phyloP scores from a whole-genome alignment of 768 basidiomycete species.

The Albatrellus ellisii region DNA sequence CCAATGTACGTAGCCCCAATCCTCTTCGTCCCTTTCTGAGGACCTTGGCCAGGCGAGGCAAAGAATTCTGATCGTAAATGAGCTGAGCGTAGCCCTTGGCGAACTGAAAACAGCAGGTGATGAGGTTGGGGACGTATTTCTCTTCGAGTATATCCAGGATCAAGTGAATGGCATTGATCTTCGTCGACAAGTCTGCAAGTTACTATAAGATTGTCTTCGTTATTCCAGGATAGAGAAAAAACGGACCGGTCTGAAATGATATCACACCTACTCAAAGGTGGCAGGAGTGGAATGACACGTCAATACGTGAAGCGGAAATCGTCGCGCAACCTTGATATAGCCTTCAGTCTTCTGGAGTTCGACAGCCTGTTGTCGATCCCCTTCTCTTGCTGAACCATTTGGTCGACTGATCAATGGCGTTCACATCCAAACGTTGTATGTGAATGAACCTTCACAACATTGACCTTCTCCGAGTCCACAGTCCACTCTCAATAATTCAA shows the following conservation, averaged over 20 bases:
- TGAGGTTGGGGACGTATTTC: conserved; percentile 95
- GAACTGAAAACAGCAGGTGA: conserved; percentile 78
- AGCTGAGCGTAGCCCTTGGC: conserved; percentile 82
- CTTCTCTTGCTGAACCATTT: conserved; percentile 78
- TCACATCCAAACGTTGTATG: background rate
- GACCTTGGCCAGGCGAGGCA: conserved; percentile 91
- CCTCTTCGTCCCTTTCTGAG: conserved; percentile 85
- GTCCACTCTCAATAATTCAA: conserved; percentile 95
- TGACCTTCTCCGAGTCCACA: conserved; percentile 93
- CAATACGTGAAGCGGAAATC: conserved; percentile 90
- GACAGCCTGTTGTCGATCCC: conserved; percentile 79
- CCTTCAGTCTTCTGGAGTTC: conserved; percentile 76
- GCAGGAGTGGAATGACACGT: conserved; percentile 98
- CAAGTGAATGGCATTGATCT: conserved; percentile 83
- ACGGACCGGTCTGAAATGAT: conserved; percentile 91
- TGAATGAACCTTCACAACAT: conserved; percentile 61
- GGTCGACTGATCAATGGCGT: conserved; percentile 37
- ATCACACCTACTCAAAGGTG: conserved; percentile 98
- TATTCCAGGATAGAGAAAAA: background rate
- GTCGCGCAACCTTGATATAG: conserved; percentile 92
- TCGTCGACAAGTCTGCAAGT: conserved; percentile 80
- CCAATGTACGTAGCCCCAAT: conserved; percentile 70
- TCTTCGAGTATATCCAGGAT: conserved; percentile 91
- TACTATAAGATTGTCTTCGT: conserved; percentile 2
- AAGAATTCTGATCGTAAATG: conserved; percentile 94